Conservation (phyloP, 345 rosid genomes). For the Melaleuca quinquenervia region DNA sequence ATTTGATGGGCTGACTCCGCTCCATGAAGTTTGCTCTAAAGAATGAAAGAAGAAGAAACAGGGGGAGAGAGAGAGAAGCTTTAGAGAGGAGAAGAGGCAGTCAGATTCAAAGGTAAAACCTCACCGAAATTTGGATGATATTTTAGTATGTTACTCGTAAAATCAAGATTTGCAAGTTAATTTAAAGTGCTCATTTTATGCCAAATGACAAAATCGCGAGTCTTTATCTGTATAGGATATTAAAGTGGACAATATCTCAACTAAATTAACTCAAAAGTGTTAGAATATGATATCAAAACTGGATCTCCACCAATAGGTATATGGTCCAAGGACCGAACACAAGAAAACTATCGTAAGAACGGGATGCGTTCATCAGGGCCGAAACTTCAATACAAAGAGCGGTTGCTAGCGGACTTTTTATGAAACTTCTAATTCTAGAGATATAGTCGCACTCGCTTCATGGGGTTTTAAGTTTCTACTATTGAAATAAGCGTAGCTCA, state of each 20-base stretch:
- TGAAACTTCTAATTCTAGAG: not conserved
- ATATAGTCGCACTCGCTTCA: fast-evolving
- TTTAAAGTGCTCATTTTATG: too few relatives aligned
- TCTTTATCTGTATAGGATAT: fast-evolving
- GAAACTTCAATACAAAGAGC: not conserved
- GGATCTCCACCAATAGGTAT: not conserved
- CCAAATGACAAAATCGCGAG: too few relatives aligned
- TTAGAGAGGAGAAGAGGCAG: too few relatives aligned
- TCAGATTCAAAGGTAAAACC: too few relatives aligned
- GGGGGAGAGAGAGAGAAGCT: too few relatives aligned
- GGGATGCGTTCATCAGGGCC: fast-evolving
- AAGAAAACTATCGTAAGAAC: fast-evolving
- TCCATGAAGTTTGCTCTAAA: too few relatives aligned
- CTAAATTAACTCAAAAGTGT: fast-evolving
- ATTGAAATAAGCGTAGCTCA: not conserved
- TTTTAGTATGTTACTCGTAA: too few relatives aligned
- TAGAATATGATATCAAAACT: fast-evolving
- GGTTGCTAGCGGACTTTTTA: not conserved
- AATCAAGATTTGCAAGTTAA: too few relatives aligned
- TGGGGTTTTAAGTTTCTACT: not conserved
- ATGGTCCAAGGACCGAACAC: too few relatives aligned
- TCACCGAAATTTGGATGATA: too few relatives aligned
- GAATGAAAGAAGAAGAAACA: too few relatives aligned
- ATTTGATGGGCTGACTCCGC: too few relatives aligned
- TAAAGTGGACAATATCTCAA: fast-evolving